Percentiles rank a stretch among this genome's conserved stretches.
Evolutionary conservation across 768 basidiomycete species (phyloP).

Genomic region (Gloeophyllum trabeum): DNA sequence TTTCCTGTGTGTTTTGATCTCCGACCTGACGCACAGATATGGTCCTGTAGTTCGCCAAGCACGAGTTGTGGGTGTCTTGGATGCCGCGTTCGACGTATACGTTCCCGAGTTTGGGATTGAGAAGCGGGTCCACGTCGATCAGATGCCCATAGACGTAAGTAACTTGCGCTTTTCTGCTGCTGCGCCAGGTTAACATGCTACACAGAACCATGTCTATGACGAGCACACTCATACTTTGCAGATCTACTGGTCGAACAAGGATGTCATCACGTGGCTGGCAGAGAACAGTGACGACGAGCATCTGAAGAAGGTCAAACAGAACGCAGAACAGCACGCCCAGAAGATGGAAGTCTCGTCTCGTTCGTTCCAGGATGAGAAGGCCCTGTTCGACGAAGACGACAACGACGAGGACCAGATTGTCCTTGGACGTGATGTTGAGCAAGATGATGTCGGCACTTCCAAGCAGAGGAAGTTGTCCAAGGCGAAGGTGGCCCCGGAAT

Average conservation of each 20-base stretch:
- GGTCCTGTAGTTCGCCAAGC: slow-evolving; percentile 94
- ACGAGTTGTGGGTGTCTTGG: slow-evolving; percentile 92
- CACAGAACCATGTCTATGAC: slow-evolving; percentile 89
- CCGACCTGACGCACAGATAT: slow-evolving; percentile 88
- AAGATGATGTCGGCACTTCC: slow-evolving; percentile 45
- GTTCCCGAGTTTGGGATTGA: slow-evolving; percentile 98
- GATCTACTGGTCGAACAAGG: slow-evolving; percentile 92
- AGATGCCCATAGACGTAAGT: slow-evolving; percentile 94
- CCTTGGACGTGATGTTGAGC: slow-evolving; percentile 40
- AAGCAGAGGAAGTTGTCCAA: slow-evolving; percentile 72
- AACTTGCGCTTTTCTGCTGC: not conserved
- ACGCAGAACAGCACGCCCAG: slow-evolving; percentile 79
- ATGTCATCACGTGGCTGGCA: slow-evolving; percentile 91
- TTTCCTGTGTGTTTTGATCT: slow-evolving; percentile 88
- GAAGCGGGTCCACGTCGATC: slow-evolving; percentile 96
- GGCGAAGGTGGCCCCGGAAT: slow-evolving; percentile 63
- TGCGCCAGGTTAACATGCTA: too few species aligned
- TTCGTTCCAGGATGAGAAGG: slow-evolving; percentile 78
- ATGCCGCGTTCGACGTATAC: slow-evolving; percentile 94
- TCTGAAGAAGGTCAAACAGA: slow-evolving; percentile 87
- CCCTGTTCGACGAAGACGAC: slow-evolving; percentile 84
- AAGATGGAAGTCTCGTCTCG: slow-evolving; percentile 89
- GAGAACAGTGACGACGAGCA: slow-evolving; percentile 96
- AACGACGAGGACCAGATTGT: slow-evolving; percentile 76
- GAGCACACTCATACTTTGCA: slow-evolving; percentile 88